These are phyloP conservation scores for Rhynchosporium secalis DNA, from an alignment of 2,329 filamentous ascomycete species.

Conservation along the genomic window DNA sequence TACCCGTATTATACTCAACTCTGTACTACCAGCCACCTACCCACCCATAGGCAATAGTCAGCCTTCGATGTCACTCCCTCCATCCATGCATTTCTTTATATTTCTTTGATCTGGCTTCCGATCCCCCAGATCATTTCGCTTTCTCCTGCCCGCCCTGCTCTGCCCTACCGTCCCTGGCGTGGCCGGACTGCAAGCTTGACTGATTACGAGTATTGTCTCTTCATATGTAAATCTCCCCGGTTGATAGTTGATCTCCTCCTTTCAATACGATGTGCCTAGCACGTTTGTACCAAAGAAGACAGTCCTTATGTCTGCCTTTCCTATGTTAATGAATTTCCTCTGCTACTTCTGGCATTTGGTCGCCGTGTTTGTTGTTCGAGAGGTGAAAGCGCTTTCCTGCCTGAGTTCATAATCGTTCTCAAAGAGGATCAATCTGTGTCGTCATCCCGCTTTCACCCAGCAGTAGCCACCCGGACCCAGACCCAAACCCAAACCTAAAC, in stretches of 20 bases:
- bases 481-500: not conserved
- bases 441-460: conserved; percentile 4
- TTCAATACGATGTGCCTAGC: not conserved
- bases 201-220: no score
- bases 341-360: not conserved
- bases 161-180: not conserved
- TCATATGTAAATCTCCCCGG: no score
- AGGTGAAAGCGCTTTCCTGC: conserved; percentile 1
- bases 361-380: not conserved
- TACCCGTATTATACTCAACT: not conserved
- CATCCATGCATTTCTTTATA: no score
- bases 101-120: no score
- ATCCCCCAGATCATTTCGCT: not conserved
- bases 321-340: not conserved
- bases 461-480: no score
- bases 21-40: not conserved
- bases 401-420: not conserved
- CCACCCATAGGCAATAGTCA: no score
- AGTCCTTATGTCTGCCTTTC: not conserved
- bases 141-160: not conserved
- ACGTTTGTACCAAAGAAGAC: not conserved
- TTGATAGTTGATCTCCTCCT: no score
- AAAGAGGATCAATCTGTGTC: conserved; percentile 2
- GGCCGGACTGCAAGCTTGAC: no score
- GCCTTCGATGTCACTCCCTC: no score